Base-by-base conservation (phyloP, 805 yeast species). In the Priceomyces fermenticarens region DNA sequence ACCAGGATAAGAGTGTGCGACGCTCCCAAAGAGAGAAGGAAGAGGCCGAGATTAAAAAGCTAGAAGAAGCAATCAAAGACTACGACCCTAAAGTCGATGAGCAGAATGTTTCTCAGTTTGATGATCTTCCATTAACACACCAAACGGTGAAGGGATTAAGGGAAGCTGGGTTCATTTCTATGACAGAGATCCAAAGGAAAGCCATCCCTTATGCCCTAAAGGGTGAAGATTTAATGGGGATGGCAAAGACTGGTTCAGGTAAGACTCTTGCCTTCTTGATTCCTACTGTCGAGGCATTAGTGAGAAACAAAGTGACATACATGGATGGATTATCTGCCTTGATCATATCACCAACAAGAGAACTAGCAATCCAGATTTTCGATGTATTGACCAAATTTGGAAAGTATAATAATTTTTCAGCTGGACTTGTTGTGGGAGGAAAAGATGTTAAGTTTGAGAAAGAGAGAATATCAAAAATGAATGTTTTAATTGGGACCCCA, bases 371-470 rank as follows among this genome's bases (percentile, higher is more conserved):
- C 47, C 97, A 89, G 63, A 89, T 84, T 17, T 89, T 89, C 53
- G 95, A 88, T 54, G 97, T 89, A 3, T 64, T 89, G 45, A 70
- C 82, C n/a, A 85, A 82, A 51, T 81, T 89, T 39, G 97, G 97
- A 15, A 77, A 81, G 34, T 72, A 78, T 49, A 83, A 82, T 49
- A 66, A 80, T 2, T 83, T 89, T 45, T 84, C 95, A 5, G 96
- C 96, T 0, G 97, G 96, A 44, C 69, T 89, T 44, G 91, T 90
- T 9, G 89, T 90, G 53, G 97, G 97, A 37, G 97, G 97, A 30
- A 88, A 90, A 57, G 96, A 88, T 57, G 85, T 85, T 25, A 77
- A 78, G 44, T 85, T 74, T 51, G 97, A 89, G 60, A 77, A 78
- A 46, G 96, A 87, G 39, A 77, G 97, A 57, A 78, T 89, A 6